phyloP scores from a whole-genome alignment of 495 filamentous ascomycete genomes.

The Annulohypoxylon maeteangense region DNA sequence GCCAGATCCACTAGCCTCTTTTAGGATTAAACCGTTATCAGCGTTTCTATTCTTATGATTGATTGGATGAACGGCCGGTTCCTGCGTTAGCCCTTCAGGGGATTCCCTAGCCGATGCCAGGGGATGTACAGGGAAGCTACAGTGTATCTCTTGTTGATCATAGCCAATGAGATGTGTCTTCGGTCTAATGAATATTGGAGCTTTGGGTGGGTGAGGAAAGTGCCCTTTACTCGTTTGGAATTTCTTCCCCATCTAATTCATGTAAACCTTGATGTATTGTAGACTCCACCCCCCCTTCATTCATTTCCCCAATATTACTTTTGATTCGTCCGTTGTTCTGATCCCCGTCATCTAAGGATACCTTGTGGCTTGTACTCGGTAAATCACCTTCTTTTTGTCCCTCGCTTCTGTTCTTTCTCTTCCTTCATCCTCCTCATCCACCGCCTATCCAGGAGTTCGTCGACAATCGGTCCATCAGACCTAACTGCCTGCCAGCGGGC shows the following conservation, averaged over 20 bases:
- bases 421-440: constrained; percentile 49
- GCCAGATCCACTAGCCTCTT: constrained; percentile 24
- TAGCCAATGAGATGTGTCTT: constrained; percentile 28
- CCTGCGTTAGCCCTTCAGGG: constrained; percentile 43
- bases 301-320: constrained; percentile 49
- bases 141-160: constrained; percentile 10
- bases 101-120: constrained; percentile 20
- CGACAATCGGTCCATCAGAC: constrained; percentile 44
- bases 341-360: constrained; percentile 35
- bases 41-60: constrained; percentile 20
- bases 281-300: constrained; percentile 47
- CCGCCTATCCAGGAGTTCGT: constrained; percentile 43
- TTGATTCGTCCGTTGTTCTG: constrained; percentile 45
- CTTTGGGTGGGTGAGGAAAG: constrained; percentile 30
- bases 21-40: constrained; percentile 36
- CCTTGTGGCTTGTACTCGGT: constrained; percentile 30
- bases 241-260: constrained; percentile 17
- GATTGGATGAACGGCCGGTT: constrained; percentile 38
- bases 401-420: constrained; percentile 48
- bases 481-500: constrained; percentile 59
- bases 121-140: constrained; percentile 33
- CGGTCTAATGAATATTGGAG: constrained; percentile 36
- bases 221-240: constrained; percentile 34
- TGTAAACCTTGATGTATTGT: constrained; percentile 24
- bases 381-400: constrained; percentile 44